phyloP scores from a whole-genome alignment of 2,329 filamentous ascomycete species.

The Aspergillus ochraceus region DNA sequence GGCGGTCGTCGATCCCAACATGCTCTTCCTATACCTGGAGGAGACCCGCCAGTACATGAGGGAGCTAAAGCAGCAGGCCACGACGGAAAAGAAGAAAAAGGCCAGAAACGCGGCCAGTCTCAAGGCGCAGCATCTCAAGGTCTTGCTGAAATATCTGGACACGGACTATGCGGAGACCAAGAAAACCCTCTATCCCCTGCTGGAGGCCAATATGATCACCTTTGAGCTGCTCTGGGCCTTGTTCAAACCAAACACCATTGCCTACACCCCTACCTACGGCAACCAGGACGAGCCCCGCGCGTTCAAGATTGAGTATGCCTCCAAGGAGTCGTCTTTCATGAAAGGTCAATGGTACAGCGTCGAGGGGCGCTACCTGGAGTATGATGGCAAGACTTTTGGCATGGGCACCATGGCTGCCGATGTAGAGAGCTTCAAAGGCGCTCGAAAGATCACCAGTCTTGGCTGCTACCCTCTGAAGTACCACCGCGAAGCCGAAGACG shows the following conservation, averaged over 20 bases:
- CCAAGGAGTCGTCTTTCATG: constrained; percentile 67
- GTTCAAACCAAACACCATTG: constrained; percentile 82
- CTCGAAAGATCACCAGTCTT: constrained; percentile 77
- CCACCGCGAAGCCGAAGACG: constrained; percentile 67
- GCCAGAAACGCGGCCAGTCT: constrained; percentile 35
- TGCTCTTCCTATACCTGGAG: constrained; percentile 74
- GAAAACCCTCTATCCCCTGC: constrained; percentile 76
- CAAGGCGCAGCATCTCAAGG: constrained; percentile 58
- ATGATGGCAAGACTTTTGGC: constrained; percentile 83
- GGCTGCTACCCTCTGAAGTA: constrained; percentile 76
- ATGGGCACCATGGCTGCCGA: constrained; percentile 70
- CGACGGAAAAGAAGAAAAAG: constrained; percentile 54
- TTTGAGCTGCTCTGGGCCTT: constrained; percentile 87
- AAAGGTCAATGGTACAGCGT: constrained; percentile 75
- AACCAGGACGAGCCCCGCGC: constrained; percentile 73
- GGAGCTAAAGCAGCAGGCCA: constrained; percentile 63
- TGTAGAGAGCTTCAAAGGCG: constrained; percentile 74
- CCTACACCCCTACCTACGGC: constrained; percentile 75
- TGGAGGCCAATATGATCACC: constrained; percentile 80
- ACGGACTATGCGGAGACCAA: constrained; percentile 77
- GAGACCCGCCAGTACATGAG: constrained; percentile 68
- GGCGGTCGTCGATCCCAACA: constrained; percentile 70
- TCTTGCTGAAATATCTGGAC: constrained; percentile 75
- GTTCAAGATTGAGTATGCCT: constrained; percentile 77
- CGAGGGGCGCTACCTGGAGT: constrained; percentile 76